These are phyloP conservation scores for Trypanosoma brucei DNA, from an alignment of 208 protist species.

Conservation along the genomic window DNA sequence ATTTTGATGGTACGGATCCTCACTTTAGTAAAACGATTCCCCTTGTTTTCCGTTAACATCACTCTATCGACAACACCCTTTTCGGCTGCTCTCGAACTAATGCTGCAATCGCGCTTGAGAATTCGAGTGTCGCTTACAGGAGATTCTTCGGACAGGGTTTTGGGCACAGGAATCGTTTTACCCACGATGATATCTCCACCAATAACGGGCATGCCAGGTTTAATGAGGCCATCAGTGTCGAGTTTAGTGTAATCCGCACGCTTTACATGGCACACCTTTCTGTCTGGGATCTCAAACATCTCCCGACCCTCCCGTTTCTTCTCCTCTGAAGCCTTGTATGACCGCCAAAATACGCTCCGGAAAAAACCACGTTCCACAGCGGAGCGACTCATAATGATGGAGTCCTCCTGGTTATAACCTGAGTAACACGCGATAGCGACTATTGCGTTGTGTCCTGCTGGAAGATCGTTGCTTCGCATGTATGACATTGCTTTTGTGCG, in stretches of 20 bases:
- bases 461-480: conserved; percentile 93
- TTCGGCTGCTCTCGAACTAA: conserved; percentile 81
- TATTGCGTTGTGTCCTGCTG: conserved; percentile 94
- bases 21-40: conserved; percentile 92
- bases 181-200: conserved; percentile 94
- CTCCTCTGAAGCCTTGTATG: conserved; percentile 90
- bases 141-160: conserved; percentile 14
- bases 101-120: conserved; percentile 78
- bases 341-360: conserved; percentile 85
- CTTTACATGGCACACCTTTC: conserved; percentile 79
- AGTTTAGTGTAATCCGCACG: conserved; percentile 93
- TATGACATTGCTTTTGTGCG: conserved; percentile 91
- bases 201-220: conserved; percentile 77
- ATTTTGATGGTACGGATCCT: conserved; percentile 92
- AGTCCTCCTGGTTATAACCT: conserved; percentile 99
- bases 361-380: conserved; percentile 94
- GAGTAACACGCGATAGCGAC: conserved; percentile 96
- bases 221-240: conserved; percentile 92
- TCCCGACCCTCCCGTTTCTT: conserved; percentile 66
- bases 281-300: conserved; percentile 92
- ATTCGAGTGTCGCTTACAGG: conserved; percentile 35
- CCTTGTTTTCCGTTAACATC: conserved; percentile 90
- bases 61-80: conserved; percentile 93
- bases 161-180: conserved; percentile 35
- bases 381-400: conserved; percentile 95